phyloP scores from a whole-genome alignment of 371 early-diverging fungal species.

The Lichtheimia ramosa region DNA sequence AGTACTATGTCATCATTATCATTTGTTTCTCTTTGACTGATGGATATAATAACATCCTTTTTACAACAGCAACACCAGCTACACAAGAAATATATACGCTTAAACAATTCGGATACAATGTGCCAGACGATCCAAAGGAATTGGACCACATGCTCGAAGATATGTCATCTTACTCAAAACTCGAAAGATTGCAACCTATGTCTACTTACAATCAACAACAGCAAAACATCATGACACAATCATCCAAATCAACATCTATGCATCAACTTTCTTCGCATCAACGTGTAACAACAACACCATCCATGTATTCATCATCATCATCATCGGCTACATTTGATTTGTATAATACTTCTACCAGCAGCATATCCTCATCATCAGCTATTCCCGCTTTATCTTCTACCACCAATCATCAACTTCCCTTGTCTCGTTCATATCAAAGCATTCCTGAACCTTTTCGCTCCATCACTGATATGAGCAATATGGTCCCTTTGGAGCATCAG shows the following conservation, averaged over 20 bases:
- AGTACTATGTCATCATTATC: too few relatives aligned
- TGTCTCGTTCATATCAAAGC: too few relatives aligned
- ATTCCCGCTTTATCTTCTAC: background rate
- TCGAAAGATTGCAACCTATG: background rate
- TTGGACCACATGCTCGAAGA: background rate
- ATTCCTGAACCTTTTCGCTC: too few relatives aligned
- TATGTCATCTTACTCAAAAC: background rate
- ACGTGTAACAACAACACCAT: too few relatives aligned
- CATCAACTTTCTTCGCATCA: too few relatives aligned
- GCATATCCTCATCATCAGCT: background rate
- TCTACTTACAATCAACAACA: background rate
- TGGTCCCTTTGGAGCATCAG: too few relatives aligned
- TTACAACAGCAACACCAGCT: background rate
- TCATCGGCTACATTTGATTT: background rate
- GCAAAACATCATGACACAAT: background rate
- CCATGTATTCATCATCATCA: background rate
- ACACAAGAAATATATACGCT: constrained; percentile 37
- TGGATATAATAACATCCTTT: too few relatives aligned
- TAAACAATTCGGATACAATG: constrained; percentile 47
- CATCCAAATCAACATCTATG: too few relatives aligned
- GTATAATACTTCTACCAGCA: too few relatives aligned
- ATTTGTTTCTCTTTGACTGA: too few relatives aligned
- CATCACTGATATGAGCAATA: too few relatives aligned
- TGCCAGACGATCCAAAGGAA: constrained; percentile 6
- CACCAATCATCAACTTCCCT: too few relatives aligned